phyloP scores from a whole-genome alignment of 352 stramenopile genomes.

The Phytophthora pistaciae region DNA sequence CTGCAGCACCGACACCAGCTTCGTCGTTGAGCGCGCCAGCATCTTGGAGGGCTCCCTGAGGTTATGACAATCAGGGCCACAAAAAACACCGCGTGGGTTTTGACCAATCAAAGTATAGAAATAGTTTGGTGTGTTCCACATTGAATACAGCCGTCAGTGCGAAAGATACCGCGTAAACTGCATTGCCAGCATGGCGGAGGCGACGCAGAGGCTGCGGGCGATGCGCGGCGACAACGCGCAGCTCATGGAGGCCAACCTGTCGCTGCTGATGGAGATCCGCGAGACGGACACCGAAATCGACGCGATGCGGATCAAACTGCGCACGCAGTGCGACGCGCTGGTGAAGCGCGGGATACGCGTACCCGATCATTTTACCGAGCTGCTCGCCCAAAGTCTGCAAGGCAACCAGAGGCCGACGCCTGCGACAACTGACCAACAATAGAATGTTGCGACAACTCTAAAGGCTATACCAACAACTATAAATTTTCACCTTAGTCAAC shows the following conservation, averaged over 20 bases:
- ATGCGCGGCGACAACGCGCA: constrained; percentile 51
- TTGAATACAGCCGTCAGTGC: neutral
- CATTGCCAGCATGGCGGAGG: neutral
- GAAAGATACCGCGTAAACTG: neutral
- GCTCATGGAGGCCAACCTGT: constrained; percentile 68
- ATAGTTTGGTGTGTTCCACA: neutral
- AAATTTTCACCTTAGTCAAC: neutral
- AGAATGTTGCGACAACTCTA: neutral
- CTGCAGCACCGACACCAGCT: constrained; percentile 39
- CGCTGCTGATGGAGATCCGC: constrained; percentile 60
- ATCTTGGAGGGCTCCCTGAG: constrained; percentile 34
- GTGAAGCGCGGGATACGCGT: constrained; percentile 34
- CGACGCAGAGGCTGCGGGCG: constrained; percentile 29
- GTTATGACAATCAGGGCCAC: constrained; percentile 35
- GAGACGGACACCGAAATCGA: constrained; percentile 56
- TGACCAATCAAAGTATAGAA: constrained; percentile 13
- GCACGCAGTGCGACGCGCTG: constrained; percentile 37
- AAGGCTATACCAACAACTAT: neutral
- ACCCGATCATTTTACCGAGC: constrained; percentile 36
- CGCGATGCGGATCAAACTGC: constrained; percentile 33
- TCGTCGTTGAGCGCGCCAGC: constrained; percentile 44
- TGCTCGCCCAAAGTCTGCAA: constrained; percentile 30
- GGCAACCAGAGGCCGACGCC: constrained; percentile 3
- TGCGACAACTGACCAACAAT: constrained; percentile 1
- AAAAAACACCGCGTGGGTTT: constrained; percentile 20